Percentiles rank a stretch among this genome's conserved stretches.
phyloP scores from a whole-genome alignment of 192 early-diverging fungal genomes.

The Gigaspora rosea region DNA sequence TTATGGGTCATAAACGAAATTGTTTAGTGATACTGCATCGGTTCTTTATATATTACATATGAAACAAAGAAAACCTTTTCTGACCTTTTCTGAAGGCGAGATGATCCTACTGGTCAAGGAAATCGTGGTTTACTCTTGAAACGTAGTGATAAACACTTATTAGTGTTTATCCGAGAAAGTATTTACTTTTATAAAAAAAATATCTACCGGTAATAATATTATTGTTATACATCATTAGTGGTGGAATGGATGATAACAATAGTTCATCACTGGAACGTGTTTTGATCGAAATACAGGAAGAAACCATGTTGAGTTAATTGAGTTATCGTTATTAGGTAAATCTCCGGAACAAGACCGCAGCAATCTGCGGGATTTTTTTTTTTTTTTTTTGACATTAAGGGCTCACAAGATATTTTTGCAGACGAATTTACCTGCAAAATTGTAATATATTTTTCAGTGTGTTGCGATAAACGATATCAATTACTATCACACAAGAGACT shows the following conservation, averaged over 20 bases:
- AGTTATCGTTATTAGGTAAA: no score
- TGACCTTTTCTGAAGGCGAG: background rate
- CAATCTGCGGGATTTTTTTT: no score
- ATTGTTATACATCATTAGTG: conserved; percentile 14
- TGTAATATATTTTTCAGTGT: no score
- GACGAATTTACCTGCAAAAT: no score
- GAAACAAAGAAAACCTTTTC: conserved; percentile 6
- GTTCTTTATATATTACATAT: background rate
- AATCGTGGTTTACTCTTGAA: conserved; percentile 1
- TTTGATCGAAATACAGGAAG: conserved; percentile 23
- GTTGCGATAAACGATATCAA: no score
- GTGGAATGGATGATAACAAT: conserved; percentile 9
- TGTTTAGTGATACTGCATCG: no score
- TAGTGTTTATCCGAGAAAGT: background rate
- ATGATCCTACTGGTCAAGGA: background rate
- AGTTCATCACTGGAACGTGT: conserved; percentile 10
- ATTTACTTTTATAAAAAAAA: background rate
- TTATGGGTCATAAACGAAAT: no score
- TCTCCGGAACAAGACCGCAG: no score
- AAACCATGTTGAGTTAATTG: background rate
- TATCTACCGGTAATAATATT: background rate
- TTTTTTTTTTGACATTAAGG: no score
- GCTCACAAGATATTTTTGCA: no score
- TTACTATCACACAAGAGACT: no score
- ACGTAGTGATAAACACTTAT: conserved; percentile 18